Conservation (phyloP, 1,139 yeast species). For the Sugiyamaella sp. region DNA sequence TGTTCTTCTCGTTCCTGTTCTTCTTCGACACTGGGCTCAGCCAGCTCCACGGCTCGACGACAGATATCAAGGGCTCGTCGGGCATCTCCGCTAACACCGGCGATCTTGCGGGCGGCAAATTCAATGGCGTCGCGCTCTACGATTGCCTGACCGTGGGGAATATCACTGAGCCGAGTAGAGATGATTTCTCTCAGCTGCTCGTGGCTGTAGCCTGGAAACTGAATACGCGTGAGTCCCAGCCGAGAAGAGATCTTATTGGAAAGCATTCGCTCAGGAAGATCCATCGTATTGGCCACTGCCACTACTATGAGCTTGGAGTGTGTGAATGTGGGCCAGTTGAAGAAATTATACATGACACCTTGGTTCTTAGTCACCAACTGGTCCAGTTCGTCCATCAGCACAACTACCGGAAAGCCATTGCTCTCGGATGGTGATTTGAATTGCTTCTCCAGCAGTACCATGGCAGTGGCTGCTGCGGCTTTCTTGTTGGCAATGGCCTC, state of each 20-base stretch:
- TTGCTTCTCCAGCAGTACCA: constrained; percentile 55
- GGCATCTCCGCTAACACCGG: constrained; percentile 97
- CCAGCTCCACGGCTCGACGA: constrained; percentile 87
- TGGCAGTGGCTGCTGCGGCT: constrained; percentile 66
- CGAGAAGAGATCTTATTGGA: constrained; percentile 91
- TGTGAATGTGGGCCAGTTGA: constrained; percentile 93
- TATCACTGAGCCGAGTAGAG: constrained; percentile 55
- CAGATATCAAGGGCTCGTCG: constrained; percentile 89
- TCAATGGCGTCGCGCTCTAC: constrained; percentile 79
- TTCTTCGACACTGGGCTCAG: too few relatives aligned
- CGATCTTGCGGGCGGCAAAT: constrained; percentile 91
- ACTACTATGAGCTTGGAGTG: constrained; percentile 81
- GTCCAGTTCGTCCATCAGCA: constrained; percentile 89
- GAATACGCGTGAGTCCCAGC: constrained; percentile 82
- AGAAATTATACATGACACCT: constrained; percentile 90
- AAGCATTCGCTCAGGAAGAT: constrained; percentile 84
- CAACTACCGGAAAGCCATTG: constrained; percentile 61
- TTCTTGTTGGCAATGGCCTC: constrained; percentile 64
- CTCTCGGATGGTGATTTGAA: constrained; percentile 46
- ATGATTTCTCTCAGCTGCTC: constrained; percentile 78
- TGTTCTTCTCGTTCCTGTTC: too few relatives aligned
- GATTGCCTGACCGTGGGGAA: constrained; percentile 22
- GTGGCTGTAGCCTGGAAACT: constrained; percentile 86
- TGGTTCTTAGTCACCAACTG: constrained; percentile 86
- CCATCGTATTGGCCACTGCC: constrained; percentile 98